These are phyloP conservation scores for Apium graveolens DNA, from an alignment of 129 eudicot species.

Conservation along the genomic window DNA sequence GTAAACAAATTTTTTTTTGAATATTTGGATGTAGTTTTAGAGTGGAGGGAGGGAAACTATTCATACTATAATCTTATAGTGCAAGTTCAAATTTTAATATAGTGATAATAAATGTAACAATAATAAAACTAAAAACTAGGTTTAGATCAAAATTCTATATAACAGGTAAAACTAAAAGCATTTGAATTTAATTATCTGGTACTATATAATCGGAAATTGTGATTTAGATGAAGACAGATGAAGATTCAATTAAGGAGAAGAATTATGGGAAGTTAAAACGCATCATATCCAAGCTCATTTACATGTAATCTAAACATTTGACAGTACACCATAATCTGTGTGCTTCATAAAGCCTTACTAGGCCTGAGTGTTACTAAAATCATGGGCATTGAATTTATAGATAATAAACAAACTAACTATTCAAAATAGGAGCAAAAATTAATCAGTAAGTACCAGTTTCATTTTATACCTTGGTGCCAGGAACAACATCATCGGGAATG, in stretches of 20 bases:
- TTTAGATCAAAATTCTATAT: slow-evolving; percentile 1
- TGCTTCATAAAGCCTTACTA: neutral
- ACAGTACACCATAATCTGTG: neutral
- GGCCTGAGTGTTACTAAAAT: neutral
- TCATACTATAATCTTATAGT: slow-evolving; percentile 1
- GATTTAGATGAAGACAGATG: neutral
- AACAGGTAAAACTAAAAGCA: neutral
- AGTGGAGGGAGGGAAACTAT: neutral
- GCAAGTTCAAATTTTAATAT: neutral
- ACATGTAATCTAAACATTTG: neutral
- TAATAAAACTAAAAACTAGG: neutral
- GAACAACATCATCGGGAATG: slow-evolving; percentile 62
- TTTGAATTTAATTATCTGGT: neutral
- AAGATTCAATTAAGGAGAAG: slow-evolving; percentile 7
- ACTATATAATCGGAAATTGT: slow-evolving; percentile 16
- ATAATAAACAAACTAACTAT: neutral
- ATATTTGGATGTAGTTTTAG: neutral
- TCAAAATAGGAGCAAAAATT: neutral
- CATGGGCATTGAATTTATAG: neutral
- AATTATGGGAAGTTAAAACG: neutral
- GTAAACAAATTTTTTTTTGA: no score
- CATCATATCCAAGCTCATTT: neutral
- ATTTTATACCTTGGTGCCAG: slow-evolving; percentile 71
- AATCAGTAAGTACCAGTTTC: no score
- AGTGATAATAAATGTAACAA: neutral